phyloP scores from a whole-genome alignment of 805 yeast species.

The Ogataea parapolymorpha region DNA sequence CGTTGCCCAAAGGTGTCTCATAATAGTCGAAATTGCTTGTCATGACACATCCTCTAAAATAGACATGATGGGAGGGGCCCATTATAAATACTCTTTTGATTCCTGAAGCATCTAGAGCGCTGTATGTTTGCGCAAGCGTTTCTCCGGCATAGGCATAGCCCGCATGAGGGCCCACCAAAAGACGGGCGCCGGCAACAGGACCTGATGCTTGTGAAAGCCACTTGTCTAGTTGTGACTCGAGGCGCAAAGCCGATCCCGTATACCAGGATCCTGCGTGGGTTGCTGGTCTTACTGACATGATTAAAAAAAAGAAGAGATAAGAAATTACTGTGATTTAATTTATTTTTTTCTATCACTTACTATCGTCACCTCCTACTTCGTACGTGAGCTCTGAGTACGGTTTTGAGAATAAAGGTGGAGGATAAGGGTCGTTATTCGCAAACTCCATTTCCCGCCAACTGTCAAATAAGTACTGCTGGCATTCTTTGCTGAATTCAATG shows the following conservation, averaged over 20 bases:
- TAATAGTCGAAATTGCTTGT: constrained; percentile 51
- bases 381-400: constrained; percentile 22
- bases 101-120: constrained; percentile 57
- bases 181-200: constrained; percentile 40
- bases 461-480: constrained; percentile 29
- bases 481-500: constrained; percentile 29
- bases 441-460: constrained; percentile 36
- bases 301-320: not conserved
- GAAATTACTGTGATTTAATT: not conserved
- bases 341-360: not conserved
- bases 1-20: constrained; percentile 79
- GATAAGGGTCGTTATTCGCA: constrained; percentile 30
- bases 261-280: constrained; percentile 96
- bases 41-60: constrained; percentile 59
- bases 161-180: constrained; percentile 78
- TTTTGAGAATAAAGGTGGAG: constrained; percentile 26
- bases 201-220: constrained; percentile 40
- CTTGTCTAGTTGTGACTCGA: constrained; percentile 49
- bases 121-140: constrained; percentile 74
- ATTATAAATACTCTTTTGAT: constrained; percentile 68
- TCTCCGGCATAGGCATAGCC: constrained; percentile 83
- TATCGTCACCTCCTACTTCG: not conserved
- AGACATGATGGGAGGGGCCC: constrained; percentile 93
- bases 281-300: constrained; percentile 44
- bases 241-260: constrained; percentile 38